phyloP scores from a whole-genome alignment of 164 flowering plant genomes.

The Magnolia sinica region DNA sequence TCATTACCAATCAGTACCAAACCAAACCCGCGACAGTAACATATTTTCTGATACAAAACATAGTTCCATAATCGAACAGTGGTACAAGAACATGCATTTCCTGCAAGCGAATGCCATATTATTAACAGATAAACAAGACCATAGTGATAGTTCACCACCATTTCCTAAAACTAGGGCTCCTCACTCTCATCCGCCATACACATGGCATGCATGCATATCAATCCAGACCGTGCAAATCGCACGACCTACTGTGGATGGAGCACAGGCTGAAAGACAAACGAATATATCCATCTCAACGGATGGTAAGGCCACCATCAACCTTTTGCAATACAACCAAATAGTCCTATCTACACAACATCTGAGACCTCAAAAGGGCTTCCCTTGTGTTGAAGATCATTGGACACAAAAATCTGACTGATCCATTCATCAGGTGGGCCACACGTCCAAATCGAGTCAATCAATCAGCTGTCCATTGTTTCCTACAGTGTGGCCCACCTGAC shows the following conservation, averaged over 20 bases:
- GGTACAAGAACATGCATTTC: too few species aligned
- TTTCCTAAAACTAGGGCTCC: too few species aligned
- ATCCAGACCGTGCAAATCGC: too few species aligned
- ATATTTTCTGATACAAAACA: too few species aligned
- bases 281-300: not conserved
- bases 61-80: too few species aligned
- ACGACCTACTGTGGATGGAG: too few species aligned
- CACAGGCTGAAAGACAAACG: not conserved
- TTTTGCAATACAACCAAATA: not conserved
- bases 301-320: not conserved
- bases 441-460: not conserved
- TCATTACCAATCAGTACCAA: too few species aligned
- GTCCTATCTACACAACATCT: not conserved
- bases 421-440: not conserved
- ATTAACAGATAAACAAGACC: not conserved
- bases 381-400: not conserved
- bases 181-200: too few species aligned
- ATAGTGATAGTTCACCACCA: not conserved
- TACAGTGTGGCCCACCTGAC: not conserved
- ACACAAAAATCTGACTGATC: not conserved
- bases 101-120: not conserved
- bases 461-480: not conserved
- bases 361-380: not conserved
- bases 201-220: too few species aligned
- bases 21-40: too few species aligned